Percentiles rank a stretch among this genome's conserved stretches.
Evolutionary conservation across 352 stramenopile species (phyloP).

Genomic region (Pythium sp.): DNA sequence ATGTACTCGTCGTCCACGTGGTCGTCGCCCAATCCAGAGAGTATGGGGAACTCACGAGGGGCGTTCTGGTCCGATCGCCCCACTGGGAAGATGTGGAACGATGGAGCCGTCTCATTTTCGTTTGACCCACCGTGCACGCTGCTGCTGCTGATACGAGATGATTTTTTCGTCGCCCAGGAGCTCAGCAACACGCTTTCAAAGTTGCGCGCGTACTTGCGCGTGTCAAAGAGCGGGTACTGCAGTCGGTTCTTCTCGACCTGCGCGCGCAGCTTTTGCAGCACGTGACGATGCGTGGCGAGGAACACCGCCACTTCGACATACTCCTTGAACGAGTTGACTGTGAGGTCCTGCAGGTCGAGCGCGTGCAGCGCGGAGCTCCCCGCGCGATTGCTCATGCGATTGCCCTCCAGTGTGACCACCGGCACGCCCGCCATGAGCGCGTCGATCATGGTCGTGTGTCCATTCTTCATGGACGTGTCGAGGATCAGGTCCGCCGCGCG

Average conservation of each 20-base stretch:
- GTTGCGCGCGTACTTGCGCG: conserved; percentile 37
- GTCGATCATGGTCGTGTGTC: conserved; percentile 80
- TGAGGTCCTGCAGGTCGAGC: conserved; percentile 49
- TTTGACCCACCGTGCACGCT: neutral
- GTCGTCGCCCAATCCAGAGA: conserved; percentile 33
- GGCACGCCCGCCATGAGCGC: conserved; percentile 77
- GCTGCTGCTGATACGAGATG: too few relatives aligned
- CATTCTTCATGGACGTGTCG: conserved; percentile 84
- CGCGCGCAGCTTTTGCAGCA: conserved; percentile 37
- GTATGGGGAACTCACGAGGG: conserved; percentile 32
- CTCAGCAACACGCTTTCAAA: conserved; percentile 50
- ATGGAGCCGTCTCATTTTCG: neutral
- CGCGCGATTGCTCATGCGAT: conserved; percentile 66
- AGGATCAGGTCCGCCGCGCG: conserved; percentile 69
- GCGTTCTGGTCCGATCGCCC: conserved; percentile 14
- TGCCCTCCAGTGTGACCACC: conserved; percentile 63
- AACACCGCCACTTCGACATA: conserved; percentile 75
- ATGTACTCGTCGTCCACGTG: conserved; percentile 41
- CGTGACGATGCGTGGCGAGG: conserved; percentile 30
- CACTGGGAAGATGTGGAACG: conserved; percentile 46
- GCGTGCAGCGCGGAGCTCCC: conserved; percentile 53
- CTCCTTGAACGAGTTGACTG: conserved; percentile 71
- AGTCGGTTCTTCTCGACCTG: conserved; percentile 44
- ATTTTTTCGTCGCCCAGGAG: conserved; percentile 44
- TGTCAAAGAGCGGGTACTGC: conserved; percentile 65